Conservation (phyloP, 129 eudicot genomes). For the Calendula officinalis region DNA sequence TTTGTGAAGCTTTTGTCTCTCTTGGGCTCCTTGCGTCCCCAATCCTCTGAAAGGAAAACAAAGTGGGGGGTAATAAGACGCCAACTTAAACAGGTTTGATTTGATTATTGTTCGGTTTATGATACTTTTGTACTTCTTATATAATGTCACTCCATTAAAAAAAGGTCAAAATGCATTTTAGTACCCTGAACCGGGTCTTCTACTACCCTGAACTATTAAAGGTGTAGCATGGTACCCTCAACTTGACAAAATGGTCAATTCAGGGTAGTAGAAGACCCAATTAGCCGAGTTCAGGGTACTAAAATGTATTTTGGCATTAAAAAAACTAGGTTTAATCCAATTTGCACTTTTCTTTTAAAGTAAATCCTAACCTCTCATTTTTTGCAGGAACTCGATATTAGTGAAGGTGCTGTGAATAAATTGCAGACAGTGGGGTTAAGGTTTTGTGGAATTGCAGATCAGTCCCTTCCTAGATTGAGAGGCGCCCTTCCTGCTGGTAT, state of each 20-base stretch:
- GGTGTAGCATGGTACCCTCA: no score
- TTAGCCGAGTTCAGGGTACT: no score
- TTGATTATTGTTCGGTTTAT: neutral
- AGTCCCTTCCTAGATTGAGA: conserved; percentile 83
- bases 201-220: no score
- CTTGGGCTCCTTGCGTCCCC: conserved; percentile 82
- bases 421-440: conserved; percentile 84
- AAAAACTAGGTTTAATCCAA: no score
- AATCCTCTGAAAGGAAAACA: conserved; percentile 81
- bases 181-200: no score
- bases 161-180: no score
- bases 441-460: conserved; percentile 88
- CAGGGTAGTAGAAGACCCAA: no score
- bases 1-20: conserved; percentile 75
- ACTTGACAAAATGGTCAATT: no score
- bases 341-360: no score
- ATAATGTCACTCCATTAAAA: no score
- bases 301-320: no score
- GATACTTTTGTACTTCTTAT: conserved; percentile 2
- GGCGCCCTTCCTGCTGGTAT: conserved; percentile 96
- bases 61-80: conserved; percentile 93
- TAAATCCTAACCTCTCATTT: neutral
- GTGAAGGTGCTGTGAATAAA: conserved; percentile 79
- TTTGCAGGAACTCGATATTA: conserved; percentile 77
- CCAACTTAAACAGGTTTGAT: conserved; percentile 80